Conservation (phyloP, 2,329 filamentous ascomycete genomes). For the Epichloe glyceriae region DNA sequence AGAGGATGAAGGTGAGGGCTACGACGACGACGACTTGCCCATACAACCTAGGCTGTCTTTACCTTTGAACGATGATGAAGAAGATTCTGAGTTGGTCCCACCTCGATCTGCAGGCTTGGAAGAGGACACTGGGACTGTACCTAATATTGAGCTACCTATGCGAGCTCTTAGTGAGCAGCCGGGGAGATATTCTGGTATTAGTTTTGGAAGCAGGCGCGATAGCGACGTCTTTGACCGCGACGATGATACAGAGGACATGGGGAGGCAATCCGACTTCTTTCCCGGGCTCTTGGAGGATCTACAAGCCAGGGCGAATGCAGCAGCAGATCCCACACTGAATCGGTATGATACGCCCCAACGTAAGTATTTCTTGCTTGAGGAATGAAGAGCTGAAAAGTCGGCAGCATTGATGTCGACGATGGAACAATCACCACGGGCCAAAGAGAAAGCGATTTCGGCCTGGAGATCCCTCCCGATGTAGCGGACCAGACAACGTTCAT, state of each 20-base stretch:
- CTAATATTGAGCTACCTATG: slow-evolving; percentile 47
- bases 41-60: slow-evolving; percentile 43
- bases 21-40: slow-evolving; percentile 16
- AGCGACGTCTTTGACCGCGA: slow-evolving; percentile 36
- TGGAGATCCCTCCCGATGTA: slow-evolving; percentile 34
- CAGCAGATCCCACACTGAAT: slow-evolving; percentile 29
- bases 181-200: slow-evolving; percentile 36
- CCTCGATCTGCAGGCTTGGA: slow-evolving; percentile 42
- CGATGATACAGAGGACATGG: slow-evolving; percentile 27
- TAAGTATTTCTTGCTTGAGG: background rate
- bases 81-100: slow-evolving; percentile 34
- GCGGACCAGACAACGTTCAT: slow-evolving; percentile 39
- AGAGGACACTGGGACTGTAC: slow-evolving; percentile 44
- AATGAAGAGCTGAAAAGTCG: slow-evolving; percentile 1
- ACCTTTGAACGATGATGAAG: slow-evolving; percentile 37
- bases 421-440: slow-evolving; percentile 25
- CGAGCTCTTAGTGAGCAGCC: slow-evolving; percentile 35
- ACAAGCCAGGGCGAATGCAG: slow-evolving; percentile 23
- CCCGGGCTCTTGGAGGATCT: slow-evolving; percentile 33
- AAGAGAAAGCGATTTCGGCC: slow-evolving; percentile 37
- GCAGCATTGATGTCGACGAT: slow-evolving; percentile 27
- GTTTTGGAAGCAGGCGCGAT: slow-evolving; percentile 38
- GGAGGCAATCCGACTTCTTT: slow-evolving; percentile 39
- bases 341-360: slow-evolving; percentile 19
- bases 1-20: slow-evolving; percentile 25